Conservation (phyloP, 2,329 filamentous ascomycete species). For the Rhinocladiella similis region DNA sequence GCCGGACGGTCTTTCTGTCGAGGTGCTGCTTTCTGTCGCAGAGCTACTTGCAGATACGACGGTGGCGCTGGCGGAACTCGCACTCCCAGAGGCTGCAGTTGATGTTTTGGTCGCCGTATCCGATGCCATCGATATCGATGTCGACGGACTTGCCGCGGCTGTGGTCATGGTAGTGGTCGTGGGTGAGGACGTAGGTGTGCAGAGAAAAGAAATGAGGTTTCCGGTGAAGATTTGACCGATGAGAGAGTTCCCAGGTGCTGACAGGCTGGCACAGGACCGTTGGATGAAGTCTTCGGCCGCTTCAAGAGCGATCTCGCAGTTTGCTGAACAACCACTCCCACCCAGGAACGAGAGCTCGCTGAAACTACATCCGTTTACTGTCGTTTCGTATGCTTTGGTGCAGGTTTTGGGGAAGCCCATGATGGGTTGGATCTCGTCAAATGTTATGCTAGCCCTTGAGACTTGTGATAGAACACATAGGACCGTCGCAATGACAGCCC, state of each 20-base stretch:
- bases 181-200: constrained; percentile 39
- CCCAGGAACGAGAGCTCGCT: constrained; percentile 23
- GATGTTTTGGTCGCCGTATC: constrained; percentile 40
- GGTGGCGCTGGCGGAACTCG: constrained; percentile 52
- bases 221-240: constrained; percentile 32
- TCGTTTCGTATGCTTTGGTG: constrained; percentile 22
- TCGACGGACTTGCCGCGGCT: constrained; percentile 39
- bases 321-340: constrained; percentile 16
- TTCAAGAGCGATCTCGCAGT: constrained; percentile 12
- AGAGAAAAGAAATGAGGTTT: constrained; percentile 39
- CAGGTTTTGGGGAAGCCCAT: constrained; percentile 22
- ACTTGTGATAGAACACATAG: constrained; percentile 5
- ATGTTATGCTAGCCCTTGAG: constrained; percentile 20
- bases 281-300: constrained; percentile 15
- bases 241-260: constrained; percentile 27
- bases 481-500: constrained; percentile 15
- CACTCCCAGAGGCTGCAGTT: constrained; percentile 26
- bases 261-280: constrained; percentile 14
- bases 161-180: constrained; percentile 42
- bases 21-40: constrained; percentile 3
- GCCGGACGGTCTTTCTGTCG: constrained; percentile 29
- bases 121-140: constrained; percentile 41
- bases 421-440: constrained; percentile 24
- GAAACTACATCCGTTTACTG: constrained; percentile 17
- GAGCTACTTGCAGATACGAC: constrained; percentile 37